phyloP scores from a whole-genome alignment of 345 rosid genomes.

The Aquilaria sinensis region DNA sequence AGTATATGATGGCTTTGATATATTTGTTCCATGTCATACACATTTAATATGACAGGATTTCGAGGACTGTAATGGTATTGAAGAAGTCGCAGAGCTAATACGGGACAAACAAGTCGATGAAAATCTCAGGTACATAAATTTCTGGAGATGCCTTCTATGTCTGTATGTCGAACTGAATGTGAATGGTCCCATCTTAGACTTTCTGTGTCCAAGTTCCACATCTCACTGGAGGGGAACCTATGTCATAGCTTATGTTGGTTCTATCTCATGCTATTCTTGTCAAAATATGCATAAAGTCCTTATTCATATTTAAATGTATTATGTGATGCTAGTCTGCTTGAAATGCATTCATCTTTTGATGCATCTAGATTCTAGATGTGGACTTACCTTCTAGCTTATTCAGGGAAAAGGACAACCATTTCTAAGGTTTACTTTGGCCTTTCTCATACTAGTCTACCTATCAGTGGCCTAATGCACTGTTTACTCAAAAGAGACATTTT shows the following conservation, averaged over 20 bases:
- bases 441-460: background rate
- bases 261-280: too few species aligned
- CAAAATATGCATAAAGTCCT: background rate
- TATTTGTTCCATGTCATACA: background rate
- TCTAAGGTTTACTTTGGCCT: background rate
- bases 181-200: too few species aligned
- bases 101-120: slow-evolving; percentile 90
- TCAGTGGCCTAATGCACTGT: background rate
- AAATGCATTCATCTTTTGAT: background rate
- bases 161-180: too few species aligned
- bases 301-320: background rate
- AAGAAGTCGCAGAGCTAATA: slow-evolving; percentile 80
- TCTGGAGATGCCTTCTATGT: too few species aligned
- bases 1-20: background rate
- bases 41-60: slow-evolving; percentile 50
- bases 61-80: slow-evolving; percentile 82
- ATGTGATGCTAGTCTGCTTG: background rate
- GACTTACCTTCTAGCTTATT: background rate
- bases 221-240: too few species aligned
- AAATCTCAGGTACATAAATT: slow-evolving; percentile 61
- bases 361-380: background rate
- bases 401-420: background rate
- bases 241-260: slow-evolving; percentile 4
- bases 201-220: too few species aligned
- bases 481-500: background rate